Conservation (phyloP, 495 filamentous ascomycete species). For the Hypomontagnella submonticulosa region DNA sequence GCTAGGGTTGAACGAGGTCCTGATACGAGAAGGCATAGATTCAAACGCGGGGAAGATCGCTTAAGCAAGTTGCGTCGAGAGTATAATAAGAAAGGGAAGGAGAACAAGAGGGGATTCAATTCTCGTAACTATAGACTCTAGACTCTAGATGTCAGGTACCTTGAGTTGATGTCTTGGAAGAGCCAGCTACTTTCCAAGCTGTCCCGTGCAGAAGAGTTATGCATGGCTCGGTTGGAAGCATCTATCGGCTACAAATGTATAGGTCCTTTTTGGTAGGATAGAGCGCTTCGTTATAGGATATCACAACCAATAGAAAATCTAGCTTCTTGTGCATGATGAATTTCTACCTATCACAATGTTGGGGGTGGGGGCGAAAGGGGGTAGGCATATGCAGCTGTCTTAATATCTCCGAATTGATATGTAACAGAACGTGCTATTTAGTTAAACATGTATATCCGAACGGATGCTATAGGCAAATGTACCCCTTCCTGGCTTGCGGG, state of each 20-base stretch:
- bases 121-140: neutral
- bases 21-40: conserved; percentile 21
- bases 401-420: conserved; percentile 33
- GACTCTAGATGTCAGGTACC: neutral
- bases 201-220: conserved; percentile 5
- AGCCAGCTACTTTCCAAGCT: neutral
- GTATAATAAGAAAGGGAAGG: neutral
- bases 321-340: conserved; percentile 22
- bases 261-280: conserved; percentile 39
- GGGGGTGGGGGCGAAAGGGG: conserved; percentile 26
- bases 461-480: neutral
- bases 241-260: neutral
- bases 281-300: conserved; percentile 42
- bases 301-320: conserved; percentile 36
- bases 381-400: conserved; percentile 35
- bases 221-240: conserved; percentile 18
- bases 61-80: conserved; percentile 4
- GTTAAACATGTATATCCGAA: conserved; percentile 1
- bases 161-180: neutral
- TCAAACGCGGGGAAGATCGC: conserved; percentile 26
- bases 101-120: neutral
- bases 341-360: conserved; percentile 42
- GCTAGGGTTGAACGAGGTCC: conserved; percentile 24
- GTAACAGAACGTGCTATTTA: conserved; percentile 8
- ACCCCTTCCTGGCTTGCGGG: conserved; percentile 32